phyloP scores from a whole-genome alignment of 225 moss, liverwort and hornwort genomes.

The Pleurozium schreberi region DNA sequence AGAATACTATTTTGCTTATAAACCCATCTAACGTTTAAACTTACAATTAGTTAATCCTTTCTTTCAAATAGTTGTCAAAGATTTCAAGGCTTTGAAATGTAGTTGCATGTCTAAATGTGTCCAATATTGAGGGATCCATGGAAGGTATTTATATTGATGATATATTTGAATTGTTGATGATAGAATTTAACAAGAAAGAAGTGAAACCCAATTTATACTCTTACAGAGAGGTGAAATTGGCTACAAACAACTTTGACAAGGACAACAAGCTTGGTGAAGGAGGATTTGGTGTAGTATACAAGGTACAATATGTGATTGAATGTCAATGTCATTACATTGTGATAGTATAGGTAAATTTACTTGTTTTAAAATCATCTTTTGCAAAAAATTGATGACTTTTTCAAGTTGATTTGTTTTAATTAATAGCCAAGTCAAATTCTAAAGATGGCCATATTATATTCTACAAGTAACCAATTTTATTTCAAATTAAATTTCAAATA shows the following conservation, averaged over 20 bases:
- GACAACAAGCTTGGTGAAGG: neutral
- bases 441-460: neutral
- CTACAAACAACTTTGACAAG: neutral
- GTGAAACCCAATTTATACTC: neutral
- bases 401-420: neutral
- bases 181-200: neutral
- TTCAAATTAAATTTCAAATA: neutral
- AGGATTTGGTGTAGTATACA: neutral
- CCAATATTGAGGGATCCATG: rapidly evolving
- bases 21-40: neutral
- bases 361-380: neutral
- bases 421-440: neutral
- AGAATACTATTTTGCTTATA: too few species aligned
- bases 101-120: rapidly evolving
- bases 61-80: rapidly evolving
- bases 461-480: neutral
- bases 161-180: neutral
- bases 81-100: neutral
- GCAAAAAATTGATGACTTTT: rapidly evolving
- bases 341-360: neutral
- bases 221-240: neutral
- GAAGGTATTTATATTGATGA: too few species aligned
- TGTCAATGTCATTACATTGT: too few species aligned
- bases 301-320: neutral
- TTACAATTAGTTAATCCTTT: too few species aligned